Conservation (phyloP, 805 yeast species). For the Myxozyma sirexii region DNA sequence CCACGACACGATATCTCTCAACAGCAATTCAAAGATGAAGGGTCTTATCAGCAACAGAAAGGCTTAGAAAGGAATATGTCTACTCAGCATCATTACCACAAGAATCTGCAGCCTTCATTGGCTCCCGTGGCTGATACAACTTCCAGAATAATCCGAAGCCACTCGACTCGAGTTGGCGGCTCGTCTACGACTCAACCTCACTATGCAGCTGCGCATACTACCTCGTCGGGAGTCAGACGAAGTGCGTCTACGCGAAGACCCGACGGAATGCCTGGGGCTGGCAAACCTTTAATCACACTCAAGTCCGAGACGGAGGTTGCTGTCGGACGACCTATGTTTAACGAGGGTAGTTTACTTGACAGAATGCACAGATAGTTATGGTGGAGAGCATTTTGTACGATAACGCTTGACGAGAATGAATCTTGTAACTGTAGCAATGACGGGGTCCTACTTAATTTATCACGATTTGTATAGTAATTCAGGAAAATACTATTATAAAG, state of each 20-base stretch:
- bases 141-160: neutral
- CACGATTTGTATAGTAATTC: neutral
- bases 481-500: neutral
- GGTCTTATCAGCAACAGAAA: neutral
- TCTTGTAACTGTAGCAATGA: no score
- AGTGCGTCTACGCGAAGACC: neutral
- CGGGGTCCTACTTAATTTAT: no score
- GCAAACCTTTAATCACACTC: conserved; percentile 9
- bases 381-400: neutral
- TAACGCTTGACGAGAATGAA: neutral
- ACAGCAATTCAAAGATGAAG: neutral
- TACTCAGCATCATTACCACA: no score
- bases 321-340: conserved; percentile 14
- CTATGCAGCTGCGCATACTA: neutral
- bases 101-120: no score
- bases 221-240: neutral
- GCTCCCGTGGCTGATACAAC: no score
- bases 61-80: neutral
- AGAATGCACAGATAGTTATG: neutral
- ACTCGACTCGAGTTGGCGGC: neutral
- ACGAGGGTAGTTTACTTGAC: conserved; percentile 21
- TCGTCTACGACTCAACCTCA: neutral
- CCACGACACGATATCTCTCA: neutral
- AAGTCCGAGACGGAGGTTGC: conserved; percentile 1
- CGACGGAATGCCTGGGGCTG: no score